Evolutionary conservation across 1,284 basidiomycete genomes (phyloP), one percentile per base, ranked within the genome.

Genomic region (Cutaneotrichosporon sp.): DNA sequence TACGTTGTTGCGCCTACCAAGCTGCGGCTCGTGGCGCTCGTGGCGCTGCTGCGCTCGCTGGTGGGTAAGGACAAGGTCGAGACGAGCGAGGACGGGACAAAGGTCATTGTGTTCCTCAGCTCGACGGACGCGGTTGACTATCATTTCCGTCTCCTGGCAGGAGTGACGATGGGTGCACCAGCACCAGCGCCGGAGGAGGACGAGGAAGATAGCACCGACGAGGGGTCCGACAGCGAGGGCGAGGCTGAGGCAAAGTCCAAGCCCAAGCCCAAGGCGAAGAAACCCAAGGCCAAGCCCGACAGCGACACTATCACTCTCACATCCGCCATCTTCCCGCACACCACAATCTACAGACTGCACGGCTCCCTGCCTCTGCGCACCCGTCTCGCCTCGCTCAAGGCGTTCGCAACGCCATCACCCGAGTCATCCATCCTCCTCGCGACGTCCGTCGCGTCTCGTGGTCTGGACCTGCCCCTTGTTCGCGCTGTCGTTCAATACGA

Each of bases 91-190:
- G 73, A 72, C 5, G 79, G 82, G 0, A 78, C 73, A 52, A 84
- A 85, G 70, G 88, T 97, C 52, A 93, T 99, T 60, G 93, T 99
- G 6, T 99, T 99, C 80, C 83, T 99, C 65, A 94, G 90, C 72
- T 98, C 94, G 72, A 99, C 94, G 3, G 95, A 98, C 78, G 92
- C 93, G 1, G 97, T 99, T 38, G 96, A 99, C 78, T 98, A 94
- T 76, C 93, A 97, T 77, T 99, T 92, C 90, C 86, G 86, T 56
- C 83, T 97, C n/a, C 81, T 99, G 0, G 90, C 89, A 1, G 87
- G 88, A 1, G 84, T 90, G 22, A 78, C 81, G 10, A 96, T 98
- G 91, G 86, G 84, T 11, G 83, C 75, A 1, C 42, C 63, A 11
- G 72, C 76, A 52, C 26, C 31, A 26, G 50, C 22, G 50, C 13